These are phyloP conservation scores for Nakazawaea ambrosiae DNA, from an alignment of 805 yeast genomes.

Conservation along the genomic window DNA sequence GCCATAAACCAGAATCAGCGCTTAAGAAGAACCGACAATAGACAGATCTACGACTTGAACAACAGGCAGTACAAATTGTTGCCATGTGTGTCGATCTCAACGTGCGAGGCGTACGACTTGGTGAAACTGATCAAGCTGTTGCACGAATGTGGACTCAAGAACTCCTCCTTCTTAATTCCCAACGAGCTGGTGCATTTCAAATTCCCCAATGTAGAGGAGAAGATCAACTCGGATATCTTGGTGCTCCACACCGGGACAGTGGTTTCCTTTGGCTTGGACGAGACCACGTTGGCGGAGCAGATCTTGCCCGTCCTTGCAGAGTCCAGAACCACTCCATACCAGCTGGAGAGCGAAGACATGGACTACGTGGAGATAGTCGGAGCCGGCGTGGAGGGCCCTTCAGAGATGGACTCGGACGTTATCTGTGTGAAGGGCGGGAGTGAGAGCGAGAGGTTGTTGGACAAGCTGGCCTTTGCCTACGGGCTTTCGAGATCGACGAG, in stretches of 20 bases:
- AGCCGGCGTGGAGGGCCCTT: constrained; percentile 6
- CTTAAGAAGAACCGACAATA: constrained; percentile 4
- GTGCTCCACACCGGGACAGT: constrained; percentile 72
- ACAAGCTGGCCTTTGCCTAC: constrained; percentile 83
- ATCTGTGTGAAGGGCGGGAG: constrained; percentile 53
- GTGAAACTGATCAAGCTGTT: constrained; percentile 33
- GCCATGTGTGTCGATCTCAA: constrained; percentile 64
- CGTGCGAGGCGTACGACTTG: constrained; percentile 67
- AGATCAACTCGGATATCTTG: constrained; percentile 44
- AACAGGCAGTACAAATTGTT: constrained; percentile 4
- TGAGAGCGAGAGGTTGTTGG: constrained; percentile 45
- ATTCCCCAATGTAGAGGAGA: constrained; percentile 25
- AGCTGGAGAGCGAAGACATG: constrained; percentile 77
- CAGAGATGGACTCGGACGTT: constrained; percentile 54
- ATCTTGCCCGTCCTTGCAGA: constrained; percentile 45
- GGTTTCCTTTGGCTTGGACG: constrained; percentile 78
- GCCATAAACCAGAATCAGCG: constrained; percentile 7
- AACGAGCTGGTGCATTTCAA: constrained; percentile 61
- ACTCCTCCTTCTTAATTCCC: constrained; percentile 40
- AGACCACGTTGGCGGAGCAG: constrained; percentile 36
- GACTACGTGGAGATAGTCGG: constrained; percentile 56
- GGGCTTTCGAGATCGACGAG: constrained; percentile 86
- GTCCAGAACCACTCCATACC: constrained; percentile 42
- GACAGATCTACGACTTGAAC: neutral
- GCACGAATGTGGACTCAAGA: constrained; percentile 26